Evolutionary conservation across 768 basidiomycete genomes (phyloP).

Genomic region (Hygrophoropsis aurantiaca): DNA sequence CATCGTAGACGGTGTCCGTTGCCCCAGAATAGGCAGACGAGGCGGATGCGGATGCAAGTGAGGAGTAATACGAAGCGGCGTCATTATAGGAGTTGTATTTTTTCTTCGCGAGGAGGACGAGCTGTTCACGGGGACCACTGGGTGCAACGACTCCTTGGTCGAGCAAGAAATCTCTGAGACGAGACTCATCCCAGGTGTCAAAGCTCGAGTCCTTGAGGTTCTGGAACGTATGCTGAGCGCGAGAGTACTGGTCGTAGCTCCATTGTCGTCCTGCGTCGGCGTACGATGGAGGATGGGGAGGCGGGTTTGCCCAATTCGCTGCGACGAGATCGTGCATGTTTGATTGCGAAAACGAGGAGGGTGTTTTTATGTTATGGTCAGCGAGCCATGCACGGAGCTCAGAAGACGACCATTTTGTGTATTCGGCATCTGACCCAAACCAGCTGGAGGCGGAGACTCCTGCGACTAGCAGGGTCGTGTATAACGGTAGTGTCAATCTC

Average conservation of each 20-base stretch:
- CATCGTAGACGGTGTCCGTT: constrained; percentile 33
- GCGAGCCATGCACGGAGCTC: constrained; percentile 72
- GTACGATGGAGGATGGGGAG: constrained; percentile 32
- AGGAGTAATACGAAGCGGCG: constrained; percentile 57
- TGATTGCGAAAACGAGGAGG: constrained; percentile 40
- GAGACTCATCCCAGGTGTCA: constrained; percentile 84
- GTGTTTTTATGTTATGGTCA: constrained; percentile 59
- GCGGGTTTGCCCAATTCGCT: constrained; percentile 51
- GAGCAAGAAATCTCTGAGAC: constrained; percentile 79
- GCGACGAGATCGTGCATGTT: constrained; percentile 52
- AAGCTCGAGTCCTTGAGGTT: constrained; percentile 61
- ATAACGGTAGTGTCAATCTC: constrained; percentile 14
- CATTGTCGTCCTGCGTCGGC: constrained; percentile 37
- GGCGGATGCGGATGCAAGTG: constrained; percentile 45
- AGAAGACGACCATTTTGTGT: constrained; percentile 56
- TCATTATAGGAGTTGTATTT: constrained; percentile 59
- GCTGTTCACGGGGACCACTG: constrained; percentile 73
- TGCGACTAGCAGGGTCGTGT: constrained; percentile 32
- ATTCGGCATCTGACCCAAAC: constrained; percentile 46
- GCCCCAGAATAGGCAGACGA: constrained; percentile 54
- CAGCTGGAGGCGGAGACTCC: constrained; percentile 48
- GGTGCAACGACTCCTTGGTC: constrained; percentile 87
- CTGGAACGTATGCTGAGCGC: constrained; percentile 62
- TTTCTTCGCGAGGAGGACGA: constrained; percentile 74
- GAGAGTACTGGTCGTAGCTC: constrained; percentile 62